These are phyloP conservation scores for Pezicula rhizophila DNA, from an alignment of 2,329 filamentous ascomycete species.

Conservation along the genomic window DNA sequence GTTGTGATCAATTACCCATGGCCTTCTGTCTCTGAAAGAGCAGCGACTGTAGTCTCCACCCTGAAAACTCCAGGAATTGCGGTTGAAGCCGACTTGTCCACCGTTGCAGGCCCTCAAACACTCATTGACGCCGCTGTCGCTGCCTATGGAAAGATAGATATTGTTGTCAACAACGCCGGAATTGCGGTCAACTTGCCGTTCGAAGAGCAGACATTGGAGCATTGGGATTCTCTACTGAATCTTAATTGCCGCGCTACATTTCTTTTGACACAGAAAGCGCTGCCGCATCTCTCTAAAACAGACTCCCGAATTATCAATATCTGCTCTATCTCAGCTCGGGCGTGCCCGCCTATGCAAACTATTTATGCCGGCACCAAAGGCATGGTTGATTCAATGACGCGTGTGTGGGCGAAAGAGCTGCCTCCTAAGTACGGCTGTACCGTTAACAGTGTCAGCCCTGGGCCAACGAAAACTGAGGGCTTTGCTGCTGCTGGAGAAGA, in stretches of 20 bases:
- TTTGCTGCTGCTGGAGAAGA: conserved; percentile 30
- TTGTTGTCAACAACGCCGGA: conserved; percentile 41
- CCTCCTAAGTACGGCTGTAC: conserved; percentile 39
- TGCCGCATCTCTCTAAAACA: conserved; percentile 31
- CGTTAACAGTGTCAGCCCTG: conserved; percentile 38
- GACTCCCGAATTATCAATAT: conserved; percentile 39
- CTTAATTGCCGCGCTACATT: conserved; percentile 37
- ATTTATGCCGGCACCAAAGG: conserved; percentile 44
- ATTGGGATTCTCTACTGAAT: conserved; percentile 36
- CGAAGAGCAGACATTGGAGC: conserved; percentile 31
- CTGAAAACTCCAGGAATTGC: conserved; percentile 29
- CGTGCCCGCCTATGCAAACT: conserved; percentile 32
- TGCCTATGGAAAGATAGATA: conserved; percentile 33
- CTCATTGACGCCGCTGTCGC: conserved; percentile 32
- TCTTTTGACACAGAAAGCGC: conserved; percentile 32
- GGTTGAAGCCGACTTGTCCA: conserved; percentile 37
- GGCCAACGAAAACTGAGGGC: conserved; percentile 34
- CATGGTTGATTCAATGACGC: conserved; percentile 42
- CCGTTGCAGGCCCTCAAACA: conserved; percentile 28
- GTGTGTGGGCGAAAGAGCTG: conserved; percentile 35
- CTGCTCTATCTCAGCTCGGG: conserved; percentile 30
- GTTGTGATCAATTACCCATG: conserved; percentile 45
- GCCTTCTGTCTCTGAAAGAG: conserved; percentile 21
- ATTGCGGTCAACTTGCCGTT: conserved; percentile 33
- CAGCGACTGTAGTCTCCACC: conserved; percentile 22